Percentiles rank a stretch among this genome's conserved stretches.
Conservation (phyloP, 805 yeast genomes). For the Grigorovia jiainica region DNA sequence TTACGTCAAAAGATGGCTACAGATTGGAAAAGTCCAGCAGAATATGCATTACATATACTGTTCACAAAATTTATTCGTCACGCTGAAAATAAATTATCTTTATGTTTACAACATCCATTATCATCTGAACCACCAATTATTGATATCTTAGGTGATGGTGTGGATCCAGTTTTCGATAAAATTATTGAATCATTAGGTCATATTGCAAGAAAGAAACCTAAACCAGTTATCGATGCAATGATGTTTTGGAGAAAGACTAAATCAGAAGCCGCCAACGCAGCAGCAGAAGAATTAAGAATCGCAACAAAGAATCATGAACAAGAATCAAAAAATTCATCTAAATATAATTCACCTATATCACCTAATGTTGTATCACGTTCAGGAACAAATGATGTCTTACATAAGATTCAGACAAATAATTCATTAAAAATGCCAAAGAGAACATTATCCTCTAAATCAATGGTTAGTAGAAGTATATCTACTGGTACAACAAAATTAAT, state of each 20-base stretch:
- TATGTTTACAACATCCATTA: slow-evolving; percentile 56
- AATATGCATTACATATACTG: slow-evolving; percentile 85
- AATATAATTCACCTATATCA: neutral
- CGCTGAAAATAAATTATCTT: slow-evolving; percentile 77
- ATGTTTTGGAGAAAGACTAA: slow-evolving; percentile 97
- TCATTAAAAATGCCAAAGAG: slow-evolving; percentile 35
- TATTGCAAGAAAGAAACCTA: slow-evolving; percentile 82
- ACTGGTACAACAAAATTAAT: slow-evolving; percentile 53
- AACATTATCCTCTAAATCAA: slow-evolving; percentile 40
- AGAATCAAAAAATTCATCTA: slow-evolving; percentile 9
- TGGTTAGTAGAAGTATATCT: slow-evolving; percentile 14
- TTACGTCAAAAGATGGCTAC: slow-evolving; percentile 35
- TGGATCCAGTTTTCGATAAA: slow-evolving; percentile 77
- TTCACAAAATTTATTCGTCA: slow-evolving; percentile 93
- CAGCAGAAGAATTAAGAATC: slow-evolving; percentile 38
- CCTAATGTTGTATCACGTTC: slow-evolving; percentile 7
- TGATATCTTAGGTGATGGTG: slow-evolving; percentile 73
- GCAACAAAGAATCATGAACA: slow-evolving; percentile 35
- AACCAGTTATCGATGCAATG: slow-evolving; percentile 92
- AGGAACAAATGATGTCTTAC: slow-evolving; percentile 14
- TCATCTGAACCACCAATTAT: slow-evolving; percentile 68
- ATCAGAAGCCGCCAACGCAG: slow-evolving; percentile 69
- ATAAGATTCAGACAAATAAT: slow-evolving; percentile 23
- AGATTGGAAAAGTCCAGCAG: slow-evolving; percentile 66
- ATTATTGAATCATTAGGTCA: slow-evolving; percentile 81